These are phyloP conservation scores for Ascochyta lentis DNA, from an alignment of 2,329 filamentous ascomycete species.

Conservation along the genomic window DNA sequence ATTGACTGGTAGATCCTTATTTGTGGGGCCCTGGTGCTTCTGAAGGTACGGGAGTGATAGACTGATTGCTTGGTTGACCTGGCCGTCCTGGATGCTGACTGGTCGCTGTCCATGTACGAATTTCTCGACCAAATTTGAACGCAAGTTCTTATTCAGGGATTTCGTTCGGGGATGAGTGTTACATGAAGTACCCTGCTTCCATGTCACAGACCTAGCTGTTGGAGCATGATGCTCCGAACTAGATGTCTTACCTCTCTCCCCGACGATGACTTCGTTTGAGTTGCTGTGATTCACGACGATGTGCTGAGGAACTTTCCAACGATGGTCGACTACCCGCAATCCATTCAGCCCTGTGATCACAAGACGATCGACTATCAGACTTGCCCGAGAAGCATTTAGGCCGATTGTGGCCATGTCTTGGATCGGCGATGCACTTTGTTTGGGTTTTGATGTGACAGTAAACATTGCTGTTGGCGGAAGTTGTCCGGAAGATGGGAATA, in stretches of 20 bases:
- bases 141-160: not conserved
- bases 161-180: not conserved
- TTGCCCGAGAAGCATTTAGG: not conserved
- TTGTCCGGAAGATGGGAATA: not conserved
- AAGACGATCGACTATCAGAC: constrained; percentile 22
- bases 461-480: constrained; percentile 30
- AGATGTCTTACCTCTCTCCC: not conserved
- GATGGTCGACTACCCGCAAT: constrained; percentile 27
- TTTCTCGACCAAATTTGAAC: not conserved
- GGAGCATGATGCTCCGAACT: too few species aligned
- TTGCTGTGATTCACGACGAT: not conserved
- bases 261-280: too few species aligned
- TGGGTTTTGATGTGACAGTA: constrained; percentile 26
- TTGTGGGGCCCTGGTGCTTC: not conserved
- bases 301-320: constrained; percentile 21
- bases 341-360: constrained; percentile 26
- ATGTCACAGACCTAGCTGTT: too few species aligned
- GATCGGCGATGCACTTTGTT: constrained; percentile 2
- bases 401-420: not conserved
- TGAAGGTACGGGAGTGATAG: constrained; percentile 7
- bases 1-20: not conserved
- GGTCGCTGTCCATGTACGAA: not conserved
- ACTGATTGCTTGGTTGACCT: not conserved
- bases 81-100: constrained; percentile 2
- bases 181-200: not conserved